Evolutionary conservation across 1,284 basidiomycete genomes (phyloP).

Genomic region (Athelia sp.): DNA sequence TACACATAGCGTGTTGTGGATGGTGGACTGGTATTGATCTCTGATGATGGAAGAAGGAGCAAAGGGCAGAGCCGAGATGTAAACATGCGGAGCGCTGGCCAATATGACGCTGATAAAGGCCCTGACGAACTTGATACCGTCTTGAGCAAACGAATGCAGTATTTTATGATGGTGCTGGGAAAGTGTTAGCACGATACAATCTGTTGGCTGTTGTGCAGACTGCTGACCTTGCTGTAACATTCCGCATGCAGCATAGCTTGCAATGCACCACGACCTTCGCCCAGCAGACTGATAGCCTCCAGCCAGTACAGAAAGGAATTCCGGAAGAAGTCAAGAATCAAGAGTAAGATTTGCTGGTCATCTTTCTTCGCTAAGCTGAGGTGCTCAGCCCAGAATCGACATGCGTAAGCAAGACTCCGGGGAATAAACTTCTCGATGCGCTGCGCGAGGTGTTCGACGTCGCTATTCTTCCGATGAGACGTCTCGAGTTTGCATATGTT

Average conservation of each 20-base stretch:
- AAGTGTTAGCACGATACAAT: neutral
- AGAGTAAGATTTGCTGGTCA: neutral
- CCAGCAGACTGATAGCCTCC: neutral
- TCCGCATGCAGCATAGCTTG: neutral
- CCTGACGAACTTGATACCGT: neutral
- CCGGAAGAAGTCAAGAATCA: neutral
- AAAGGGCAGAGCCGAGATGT: neutral
- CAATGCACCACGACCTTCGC: neutral
- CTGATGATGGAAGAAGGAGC: neutral
- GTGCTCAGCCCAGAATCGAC: conserved; percentile 2
- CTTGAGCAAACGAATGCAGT: neutral
- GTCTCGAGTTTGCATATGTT: conserved; percentile 1
- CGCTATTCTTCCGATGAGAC: neutral
- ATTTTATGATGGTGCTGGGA: neutral
- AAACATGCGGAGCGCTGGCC: neutral
- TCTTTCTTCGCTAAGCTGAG: neutral
- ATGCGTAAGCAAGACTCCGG: neutral
- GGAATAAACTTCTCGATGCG: conserved; percentile 1
- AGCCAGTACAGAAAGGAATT: neutral
- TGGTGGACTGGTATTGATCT: neutral
- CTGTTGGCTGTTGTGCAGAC: neutral
- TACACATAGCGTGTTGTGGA: neutral
- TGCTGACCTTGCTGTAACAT: neutral
- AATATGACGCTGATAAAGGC: neutral
- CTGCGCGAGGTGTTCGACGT: neutral